A percentile compares a stretch with the other conserved stretches of the same genome.
Conservation (phyloP, 345 rosid species). For the Eucalyptus erythrocorys region DNA sequence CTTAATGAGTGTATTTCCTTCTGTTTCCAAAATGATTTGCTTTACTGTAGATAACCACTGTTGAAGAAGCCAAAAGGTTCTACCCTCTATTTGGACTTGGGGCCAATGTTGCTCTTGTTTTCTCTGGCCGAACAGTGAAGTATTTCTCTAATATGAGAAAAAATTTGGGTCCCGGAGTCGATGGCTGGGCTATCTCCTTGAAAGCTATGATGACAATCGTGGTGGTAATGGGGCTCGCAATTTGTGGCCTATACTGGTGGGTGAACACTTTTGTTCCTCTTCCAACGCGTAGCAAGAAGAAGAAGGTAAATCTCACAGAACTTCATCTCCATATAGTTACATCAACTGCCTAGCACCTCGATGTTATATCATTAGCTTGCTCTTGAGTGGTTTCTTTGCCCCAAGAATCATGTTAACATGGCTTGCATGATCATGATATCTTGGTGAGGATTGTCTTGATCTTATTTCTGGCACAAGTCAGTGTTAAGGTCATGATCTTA, state of each 20-base stretch:
- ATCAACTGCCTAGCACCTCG: not conserved
- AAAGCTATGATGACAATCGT: slow-evolving; percentile 98
- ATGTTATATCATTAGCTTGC: not conserved
- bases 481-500: not conserved
- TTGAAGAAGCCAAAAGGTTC: slow-evolving; percentile 93
- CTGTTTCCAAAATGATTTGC: not conserved
- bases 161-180: slow-evolving; percentile 93
- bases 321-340: not conserved
- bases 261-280: slow-evolving; percentile 62
- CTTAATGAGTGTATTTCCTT: not conserved
- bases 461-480: not conserved
- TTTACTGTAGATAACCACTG: slow-evolving; percentile 68
- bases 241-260: slow-evolving; percentile 95
- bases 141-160: slow-evolving; percentile 85
- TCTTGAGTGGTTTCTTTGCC: not conserved
- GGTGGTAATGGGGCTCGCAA: slow-evolving; percentile 72
- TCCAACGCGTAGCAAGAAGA: slow-evolving; percentile 93
- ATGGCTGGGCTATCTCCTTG: slow-evolving; percentile 96
- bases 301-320: slow-evolving; percentile 47
- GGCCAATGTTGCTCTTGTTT: slow-evolving; percentile 84
- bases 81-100: slow-evolving; percentile 96
- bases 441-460: not conserved
- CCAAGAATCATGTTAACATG: not conserved
- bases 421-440: not conserved
- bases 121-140: slow-evolving; percentile 94